A percentile compares a stretch with the other conserved stretches of the same genome.
These are phyloP conservation scores for Cladosporium sp. DNA, from an alignment of 2,329 filamentous ascomycete genomes.

Conservation along the genomic window DNA sequence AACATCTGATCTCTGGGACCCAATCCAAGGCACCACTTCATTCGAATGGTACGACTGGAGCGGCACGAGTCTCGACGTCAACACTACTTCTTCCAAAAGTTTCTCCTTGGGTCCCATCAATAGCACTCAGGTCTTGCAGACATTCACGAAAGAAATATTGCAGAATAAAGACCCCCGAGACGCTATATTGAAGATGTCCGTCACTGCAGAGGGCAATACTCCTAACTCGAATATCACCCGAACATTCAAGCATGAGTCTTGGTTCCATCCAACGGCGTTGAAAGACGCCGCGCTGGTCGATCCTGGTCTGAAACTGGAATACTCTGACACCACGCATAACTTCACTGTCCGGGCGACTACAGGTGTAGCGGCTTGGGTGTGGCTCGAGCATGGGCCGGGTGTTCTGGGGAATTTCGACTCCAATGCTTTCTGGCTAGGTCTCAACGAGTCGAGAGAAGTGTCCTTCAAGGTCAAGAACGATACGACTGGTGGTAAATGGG, in stretches of 20 bases:
- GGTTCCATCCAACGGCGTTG: conserved; percentile 51
- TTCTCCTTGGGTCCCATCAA: conserved; percentile 55
- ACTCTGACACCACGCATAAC: conserved; percentile 33
- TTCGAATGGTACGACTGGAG: conserved; percentile 55
- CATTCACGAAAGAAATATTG: conserved; percentile 36
- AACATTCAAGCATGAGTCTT: conserved; percentile 53
- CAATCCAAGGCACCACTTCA: conserved; percentile 47
- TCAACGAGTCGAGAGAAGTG: conserved; percentile 48
- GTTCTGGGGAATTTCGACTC: conserved; percentile 54
- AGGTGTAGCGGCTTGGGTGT: conserved; percentile 56
- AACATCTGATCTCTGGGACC: conserved; percentile 58
- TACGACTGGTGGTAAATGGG: conserved; percentile 47
- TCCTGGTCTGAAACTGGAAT: conserved; percentile 47
- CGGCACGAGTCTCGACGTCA: conserved; percentile 46
- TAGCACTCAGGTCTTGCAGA: conserved; percentile 49
- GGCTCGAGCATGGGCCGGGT: conserved; percentile 54
- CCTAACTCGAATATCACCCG: conserved; percentile 46
- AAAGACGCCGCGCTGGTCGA: conserved; percentile 50
- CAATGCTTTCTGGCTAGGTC: conserved; percentile 54
- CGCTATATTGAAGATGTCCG: conserved; percentile 46
- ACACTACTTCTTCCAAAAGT: conserved; percentile 32
- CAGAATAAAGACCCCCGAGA: conserved; percentile 38
- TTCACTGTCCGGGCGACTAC: conserved; percentile 52
- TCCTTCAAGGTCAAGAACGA: conserved; percentile 50
- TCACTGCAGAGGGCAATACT: conserved; percentile 47